Evolutionary conservation across 2,329 filamentous ascomycete species (phyloP), one percentile per base, ranked within the genome.

Genomic region (Neofusicoccum laricinum): DNA sequence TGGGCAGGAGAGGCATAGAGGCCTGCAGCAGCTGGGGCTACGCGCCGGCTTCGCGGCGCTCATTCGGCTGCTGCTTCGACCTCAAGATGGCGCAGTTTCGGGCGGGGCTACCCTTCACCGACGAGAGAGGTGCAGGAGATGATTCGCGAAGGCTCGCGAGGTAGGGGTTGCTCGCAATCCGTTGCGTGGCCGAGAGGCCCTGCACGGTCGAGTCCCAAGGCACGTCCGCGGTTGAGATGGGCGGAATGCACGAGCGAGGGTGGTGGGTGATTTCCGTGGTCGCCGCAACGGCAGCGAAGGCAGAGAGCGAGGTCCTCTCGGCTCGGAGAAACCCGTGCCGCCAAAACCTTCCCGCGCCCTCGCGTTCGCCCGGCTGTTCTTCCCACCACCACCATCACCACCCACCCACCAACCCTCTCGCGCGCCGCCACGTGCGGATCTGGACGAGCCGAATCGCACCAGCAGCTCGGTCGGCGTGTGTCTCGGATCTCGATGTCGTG

Each of bases 311-410:
- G 17, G 17, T 48, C 14, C 45, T 48, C 17, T 48, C 45, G 45
- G 45, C 6, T 48, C 45, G 45, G 45, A 48, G 45, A 48, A 48
- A 48, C 45, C 6, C 17, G 10, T 10, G 17, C 17, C 45, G 45
- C 45, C 45, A 48, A 48, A 21, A 48, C 17, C 14, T 48, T 48
- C 45, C 45, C 45, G 25, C 17, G 10, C 17, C 17, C 25, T 17
- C n/a, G 15, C 8, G 49, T 12, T 34, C 11, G 7, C 34, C 21
- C 32, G 19, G n/a, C 7, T 55, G 15, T 55, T 40, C 50, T 55
- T 55, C 50, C 50, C 32, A 36, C 50, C 50, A 36, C 46, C 46
- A 49, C 46, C 50, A n/a, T n/a, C n/a, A n/a, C n/a, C n/a, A n/a
- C n/a, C n/a, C n/a, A 11, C 32, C 21, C 8, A 15, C 25, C 21